Conservation (phyloP, 306 rosid genomes). For the Glycyrrhiza uralensis region DNA sequence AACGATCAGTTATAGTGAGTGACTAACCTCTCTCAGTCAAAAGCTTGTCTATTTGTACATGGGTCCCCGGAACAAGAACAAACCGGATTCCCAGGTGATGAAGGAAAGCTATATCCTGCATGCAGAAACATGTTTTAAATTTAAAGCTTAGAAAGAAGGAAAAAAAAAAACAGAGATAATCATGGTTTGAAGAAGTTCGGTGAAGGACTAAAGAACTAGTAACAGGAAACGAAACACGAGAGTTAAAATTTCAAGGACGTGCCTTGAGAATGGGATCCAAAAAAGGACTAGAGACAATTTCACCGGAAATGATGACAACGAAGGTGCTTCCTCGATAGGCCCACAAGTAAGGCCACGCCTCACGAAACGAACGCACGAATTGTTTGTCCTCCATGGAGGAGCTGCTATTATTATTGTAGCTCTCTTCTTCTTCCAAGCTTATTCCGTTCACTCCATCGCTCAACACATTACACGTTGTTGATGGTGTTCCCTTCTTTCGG, state of each 20-base stretch:
- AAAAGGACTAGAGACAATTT: conserved; percentile 60
- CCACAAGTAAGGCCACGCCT: conserved; percentile 93
- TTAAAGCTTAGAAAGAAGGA: neutral
- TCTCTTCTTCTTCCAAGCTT: conserved; percentile 43
- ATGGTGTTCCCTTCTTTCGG: conserved; percentile 10
- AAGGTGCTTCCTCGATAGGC: conserved; percentile 84
- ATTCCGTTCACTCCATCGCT: conserved; percentile 28
- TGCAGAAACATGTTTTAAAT: neutral
- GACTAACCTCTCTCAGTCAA: conserved; percentile 73
- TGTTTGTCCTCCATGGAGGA: conserved; percentile 66
- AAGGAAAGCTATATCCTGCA: conserved; percentile 97
- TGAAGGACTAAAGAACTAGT: no score
- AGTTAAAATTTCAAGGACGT: neutral
- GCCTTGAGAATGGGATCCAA: conserved; percentile 88
- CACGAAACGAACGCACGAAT: conserved; percentile 87
- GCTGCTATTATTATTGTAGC: conserved; percentile 37
- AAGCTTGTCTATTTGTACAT: conserved; percentile 80
- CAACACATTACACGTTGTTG: conserved; percentile 22
- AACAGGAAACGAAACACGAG: neutral
- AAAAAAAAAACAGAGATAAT: neutral
- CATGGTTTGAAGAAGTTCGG: neutral
- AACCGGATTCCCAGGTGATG: conserved; percentile 91
- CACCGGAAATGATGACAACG: conserved; percentile 82
- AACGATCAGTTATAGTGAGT: neutral
- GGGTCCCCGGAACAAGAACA: conserved; percentile 90